Conservation (phyloP, 1,139 yeast species). For the Waltiozyma sp. region DNA sequence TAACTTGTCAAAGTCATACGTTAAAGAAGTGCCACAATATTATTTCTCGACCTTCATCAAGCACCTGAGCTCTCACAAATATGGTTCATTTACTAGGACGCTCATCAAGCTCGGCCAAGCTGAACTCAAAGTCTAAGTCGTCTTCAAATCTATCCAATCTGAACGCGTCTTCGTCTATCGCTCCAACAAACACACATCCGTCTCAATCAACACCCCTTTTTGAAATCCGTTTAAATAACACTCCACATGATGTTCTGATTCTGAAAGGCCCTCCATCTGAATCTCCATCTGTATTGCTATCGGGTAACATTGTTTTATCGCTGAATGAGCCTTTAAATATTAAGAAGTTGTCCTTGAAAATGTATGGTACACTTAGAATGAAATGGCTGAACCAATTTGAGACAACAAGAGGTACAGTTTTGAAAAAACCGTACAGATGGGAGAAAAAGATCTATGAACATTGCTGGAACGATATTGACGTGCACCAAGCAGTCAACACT, state of each 20-base stretch:
- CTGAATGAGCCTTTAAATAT: constrained; percentile 67
- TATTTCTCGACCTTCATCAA: too few relatives aligned
- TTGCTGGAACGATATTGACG: constrained; percentile 61
- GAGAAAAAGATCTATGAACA: constrained; percentile 65
- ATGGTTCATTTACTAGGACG: background rate
- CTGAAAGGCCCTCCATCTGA: constrained; percentile 69
- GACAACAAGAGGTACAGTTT: constrained; percentile 32
- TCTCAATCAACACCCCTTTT: constrained; percentile 34
- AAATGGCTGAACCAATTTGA: constrained; percentile 43
- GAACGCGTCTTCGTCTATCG: background rate
- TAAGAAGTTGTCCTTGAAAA: constrained; percentile 47
- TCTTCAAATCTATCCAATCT: background rate
- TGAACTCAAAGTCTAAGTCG: background rate
- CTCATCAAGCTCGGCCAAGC: background rate
- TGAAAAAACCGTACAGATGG: constrained; percentile 43
- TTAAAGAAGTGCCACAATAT: too few relatives aligned
- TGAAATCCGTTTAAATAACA: constrained; percentile 51
- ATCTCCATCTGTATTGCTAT: constrained; percentile 65
- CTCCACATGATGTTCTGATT: constrained; percentile 71
- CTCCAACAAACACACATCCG: background rate
- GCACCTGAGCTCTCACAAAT: too few relatives aligned
- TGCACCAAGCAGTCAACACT: constrained; percentile 12
- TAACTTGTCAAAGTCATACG: too few relatives aligned
- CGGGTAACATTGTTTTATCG: constrained; percentile 72
- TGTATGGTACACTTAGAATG: constrained; percentile 54